Conservation (phyloP, 352 stramenopile genomes). For the Phytophthora tentaculata region DNA sequence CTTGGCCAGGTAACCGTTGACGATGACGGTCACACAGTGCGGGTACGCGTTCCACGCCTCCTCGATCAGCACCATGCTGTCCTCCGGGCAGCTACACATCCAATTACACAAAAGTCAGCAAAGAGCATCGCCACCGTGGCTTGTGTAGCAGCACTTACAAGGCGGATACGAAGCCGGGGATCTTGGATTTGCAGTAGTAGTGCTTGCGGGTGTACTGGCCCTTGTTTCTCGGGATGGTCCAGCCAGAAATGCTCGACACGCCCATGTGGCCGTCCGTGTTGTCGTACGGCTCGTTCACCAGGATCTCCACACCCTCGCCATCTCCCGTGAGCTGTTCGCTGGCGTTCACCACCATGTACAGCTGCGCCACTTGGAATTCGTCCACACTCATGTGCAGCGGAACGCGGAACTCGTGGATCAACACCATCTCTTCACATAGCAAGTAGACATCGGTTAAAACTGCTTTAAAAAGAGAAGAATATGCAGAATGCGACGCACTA, state of each 20-base stretch:
- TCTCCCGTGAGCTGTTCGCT: slow-evolving; percentile 86
- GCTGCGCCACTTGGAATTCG: slow-evolving; percentile 86
- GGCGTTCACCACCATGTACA: slow-evolving; percentile 89
- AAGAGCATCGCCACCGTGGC: not conserved
- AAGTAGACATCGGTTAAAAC: not conserved
- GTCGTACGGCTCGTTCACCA: slow-evolving; percentile 89
- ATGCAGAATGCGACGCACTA: not conserved
- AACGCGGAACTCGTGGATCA: slow-evolving; percentile 90
- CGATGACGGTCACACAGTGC: slow-evolving; percentile 87
- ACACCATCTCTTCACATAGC: slow-evolving; percentile 48
- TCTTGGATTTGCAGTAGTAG: slow-evolving; percentile 89
- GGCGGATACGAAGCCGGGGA: slow-evolving; percentile 78
- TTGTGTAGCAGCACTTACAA: slow-evolving; percentile 49
- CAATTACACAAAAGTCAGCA: slow-evolving; percentile 1
- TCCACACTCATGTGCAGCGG: slow-evolving; percentile 87
- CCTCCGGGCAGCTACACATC: slow-evolving; percentile 68
- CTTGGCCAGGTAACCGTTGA: slow-evolving; percentile 85
- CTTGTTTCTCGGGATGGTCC: slow-evolving; percentile 75
- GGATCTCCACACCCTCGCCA: slow-evolving; percentile 86
- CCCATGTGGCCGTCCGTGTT: slow-evolving; percentile 82
- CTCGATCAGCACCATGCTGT: slow-evolving; percentile 88
- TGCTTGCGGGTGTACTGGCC: slow-evolving; percentile 91
- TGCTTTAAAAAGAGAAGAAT: slow-evolving; percentile 12
- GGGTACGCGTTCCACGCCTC: slow-evolving; percentile 90
- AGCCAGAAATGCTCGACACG: slow-evolving; percentile 78